Evolutionary conservation across 176 grass and related monocot genomes (phyloP), one percentile per base, ranked within the genome.

Genomic region (Cocos nucifera): DNA sequence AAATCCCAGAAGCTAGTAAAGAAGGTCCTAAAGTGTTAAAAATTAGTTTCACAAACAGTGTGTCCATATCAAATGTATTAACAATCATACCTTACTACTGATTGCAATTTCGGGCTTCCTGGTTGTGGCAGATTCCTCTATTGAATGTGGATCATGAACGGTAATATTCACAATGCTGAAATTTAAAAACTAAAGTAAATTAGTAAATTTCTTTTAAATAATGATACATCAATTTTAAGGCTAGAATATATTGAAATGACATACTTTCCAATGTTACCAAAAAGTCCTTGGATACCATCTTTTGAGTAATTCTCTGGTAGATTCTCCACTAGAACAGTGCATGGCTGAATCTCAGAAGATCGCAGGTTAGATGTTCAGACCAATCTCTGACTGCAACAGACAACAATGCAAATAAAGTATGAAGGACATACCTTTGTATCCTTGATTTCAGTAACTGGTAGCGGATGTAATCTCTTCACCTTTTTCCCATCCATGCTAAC

Each of bases 281-380:
- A 98, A 20, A 70, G 85, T 58, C 69, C 74, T 25, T 72, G 65
- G 74, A 98, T 79, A 69, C 66, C 86, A 60, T 88, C 79, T 73
- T 60, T 27, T 50, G 88, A 83, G 63, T 74, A 82, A 80, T 73
- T 75, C 57, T 71, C 73, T 50, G 73, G 73, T 73, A 98, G 66
- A 89, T 98, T 98, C 78, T 98, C 88, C 66, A 89, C 84, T 51
- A 95, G 48, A 64, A 95, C 72, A 28, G 32, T 85, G 70, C 75
- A 66, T 77, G 74, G 70, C 89, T 88, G 85, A 59, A 44, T 9
- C 5, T 44, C 9, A 44, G 9, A 44, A 44, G 35, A 44, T 44
- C 35, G 12, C 35, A 14, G 9, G 0, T 44, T 14, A 44, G 35
- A 44, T 44, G 10, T 14, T 44, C 9, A 44, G 35, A 44, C 35